Evolutionary conservation across 768 basidiomycete species (phyloP), one percentile per base, ranked within the genome.

Genomic region (Suillus variegatus): DNA sequence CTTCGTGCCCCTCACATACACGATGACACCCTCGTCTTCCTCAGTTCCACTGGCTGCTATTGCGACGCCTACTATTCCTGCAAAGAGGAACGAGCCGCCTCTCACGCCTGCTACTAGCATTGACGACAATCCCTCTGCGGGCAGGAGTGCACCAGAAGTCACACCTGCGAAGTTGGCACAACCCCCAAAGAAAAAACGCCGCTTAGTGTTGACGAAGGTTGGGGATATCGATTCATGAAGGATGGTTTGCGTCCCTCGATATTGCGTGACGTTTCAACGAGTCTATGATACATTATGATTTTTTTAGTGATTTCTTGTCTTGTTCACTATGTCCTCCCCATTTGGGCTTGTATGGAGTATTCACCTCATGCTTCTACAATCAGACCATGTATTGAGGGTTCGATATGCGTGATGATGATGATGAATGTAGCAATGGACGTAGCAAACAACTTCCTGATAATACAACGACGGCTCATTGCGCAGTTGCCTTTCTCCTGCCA

Each of bases 181-280:
- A 66, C 93, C 90, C 3, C 90, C 90, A 7, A 95, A 92, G 84
- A 94, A 95, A 78, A 94, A 93, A 77, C 84, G 93, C 64, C 83
- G 93, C 28, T 86, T 93, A n/a, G 90, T 86, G 43, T 80, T 94
- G 70, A 93, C 89, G 13, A 82, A 83, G 22, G 84, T 93, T 3
- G 85, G 87, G 25, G 91, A 90, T 76, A 67, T 88, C 61, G 79
- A 63, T 52, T 64, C 72, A 52, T 80, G 52, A 75, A 62, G 41
- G 22, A 43, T 41, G 20, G 14, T 25, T 47, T 43, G 22, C 12
- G 32, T 43, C 41, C 41, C 13, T 63, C 43, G 16, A 18, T 25
- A 16, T 44, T 25, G 38, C 7, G 18, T 60, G 16, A 41, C 22
- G 60, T 51, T 38, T 57, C 8, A 13, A 41, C 18, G 35, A 25